Percentiles rank a stretch among this genome's conserved stretches.
Conservation (phyloP, 1,284 basidiomycete species). For the Cutaneotrichosporon sp. region DNA sequence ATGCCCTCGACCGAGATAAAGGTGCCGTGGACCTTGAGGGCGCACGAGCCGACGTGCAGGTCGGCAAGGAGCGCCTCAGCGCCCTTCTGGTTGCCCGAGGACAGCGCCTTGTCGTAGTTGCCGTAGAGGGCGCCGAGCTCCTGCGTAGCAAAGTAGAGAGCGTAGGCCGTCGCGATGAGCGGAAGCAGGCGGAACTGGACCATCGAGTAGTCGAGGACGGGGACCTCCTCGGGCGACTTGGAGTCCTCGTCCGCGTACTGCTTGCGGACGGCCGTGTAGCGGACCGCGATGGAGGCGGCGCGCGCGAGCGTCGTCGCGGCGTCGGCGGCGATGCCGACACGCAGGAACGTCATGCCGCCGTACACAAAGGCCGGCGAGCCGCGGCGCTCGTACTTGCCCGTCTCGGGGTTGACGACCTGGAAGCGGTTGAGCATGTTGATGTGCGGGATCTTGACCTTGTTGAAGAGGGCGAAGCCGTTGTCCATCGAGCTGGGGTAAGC, state of each 20-base stretch:
- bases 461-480: constrained; percentile 59
- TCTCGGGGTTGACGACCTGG: constrained; percentile 58
- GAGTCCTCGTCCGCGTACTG: constrained; percentile 58
- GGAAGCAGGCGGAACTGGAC: constrained; percentile 62
- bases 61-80: constrained; percentile 20
- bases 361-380: constrained; percentile 60
- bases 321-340: constrained; percentile 60
- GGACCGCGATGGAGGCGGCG: constrained; percentile 59
- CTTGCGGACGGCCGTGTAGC: constrained; percentile 60
- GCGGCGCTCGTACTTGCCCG: constrained; percentile 48
- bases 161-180: constrained; percentile 59
- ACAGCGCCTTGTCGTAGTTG: constrained; percentile 17
- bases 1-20: constrained; percentile 58
- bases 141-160: constrained; percentile 59
- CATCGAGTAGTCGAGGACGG: constrained; percentile 61
- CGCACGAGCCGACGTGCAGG: constrained; percentile 19
- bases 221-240: constrained; percentile 54
- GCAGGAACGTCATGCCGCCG: constrained; percentile 59
- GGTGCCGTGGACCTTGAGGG: constrained; percentile 43
- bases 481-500: constrained; percentile 53
- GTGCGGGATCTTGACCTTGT: constrained; percentile 60
- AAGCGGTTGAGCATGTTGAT: constrained; percentile 63
- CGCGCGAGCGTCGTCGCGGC: constrained; percentile 59
- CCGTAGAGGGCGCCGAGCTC: constrained; percentile 53
- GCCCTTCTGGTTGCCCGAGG: constrained; percentile 7